These are phyloP conservation scores for Blastocystis sp. DNA, from an alignment of 352 stramenopile species.

Conservation along the genomic window DNA sequence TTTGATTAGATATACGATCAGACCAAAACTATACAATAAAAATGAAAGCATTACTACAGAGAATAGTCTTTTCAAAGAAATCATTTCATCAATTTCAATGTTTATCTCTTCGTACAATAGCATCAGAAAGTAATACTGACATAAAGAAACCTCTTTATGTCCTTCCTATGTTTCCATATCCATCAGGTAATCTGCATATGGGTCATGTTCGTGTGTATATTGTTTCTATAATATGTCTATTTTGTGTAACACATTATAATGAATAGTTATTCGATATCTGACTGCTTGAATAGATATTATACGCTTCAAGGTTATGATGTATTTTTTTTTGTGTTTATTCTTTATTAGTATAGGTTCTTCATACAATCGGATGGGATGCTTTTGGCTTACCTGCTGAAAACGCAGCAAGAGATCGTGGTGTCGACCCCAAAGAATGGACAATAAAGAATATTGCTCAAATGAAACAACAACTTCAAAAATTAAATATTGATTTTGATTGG, in stretches of 20 bases:
- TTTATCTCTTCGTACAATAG: too few species aligned
- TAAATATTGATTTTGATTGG: slow-evolving; percentile 94
- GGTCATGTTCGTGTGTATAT: slow-evolving; percentile 85
- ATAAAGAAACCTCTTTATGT: slow-evolving; percentile 63
- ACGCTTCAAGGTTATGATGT: slow-evolving; percentile 86
- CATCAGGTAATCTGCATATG: slow-evolving; percentile 83
- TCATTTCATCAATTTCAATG: too few species aligned
- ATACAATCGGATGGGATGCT: slow-evolving; percentile 97
- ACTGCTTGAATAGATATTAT: slow-evolving; percentile 86
- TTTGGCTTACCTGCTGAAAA: slow-evolving; percentile 99
- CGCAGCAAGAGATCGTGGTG: slow-evolving; percentile 84
- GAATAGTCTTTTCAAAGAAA: too few species aligned
- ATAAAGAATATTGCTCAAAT: slow-evolving; percentile 84
- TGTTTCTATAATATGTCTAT: slow-evolving; percentile 42
- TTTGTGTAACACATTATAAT: too few species aligned
- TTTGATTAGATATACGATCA: too few species aligned
- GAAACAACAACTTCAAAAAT: slow-evolving; percentile 74
- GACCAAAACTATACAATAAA: too few species aligned
- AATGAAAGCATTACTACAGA: too few species aligned
- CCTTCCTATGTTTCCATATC: slow-evolving; percentile 95
- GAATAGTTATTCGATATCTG: slow-evolving; percentile 62
- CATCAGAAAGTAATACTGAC: too few species aligned
- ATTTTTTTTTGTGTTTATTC: background rate
- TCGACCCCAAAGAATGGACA: slow-evolving; percentile 80
- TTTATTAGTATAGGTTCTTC: slow-evolving; percentile 51